Base-by-base conservation (phyloP, 2,329 filamentous ascomycete species). In the Ophiostoma australiae region DNA sequence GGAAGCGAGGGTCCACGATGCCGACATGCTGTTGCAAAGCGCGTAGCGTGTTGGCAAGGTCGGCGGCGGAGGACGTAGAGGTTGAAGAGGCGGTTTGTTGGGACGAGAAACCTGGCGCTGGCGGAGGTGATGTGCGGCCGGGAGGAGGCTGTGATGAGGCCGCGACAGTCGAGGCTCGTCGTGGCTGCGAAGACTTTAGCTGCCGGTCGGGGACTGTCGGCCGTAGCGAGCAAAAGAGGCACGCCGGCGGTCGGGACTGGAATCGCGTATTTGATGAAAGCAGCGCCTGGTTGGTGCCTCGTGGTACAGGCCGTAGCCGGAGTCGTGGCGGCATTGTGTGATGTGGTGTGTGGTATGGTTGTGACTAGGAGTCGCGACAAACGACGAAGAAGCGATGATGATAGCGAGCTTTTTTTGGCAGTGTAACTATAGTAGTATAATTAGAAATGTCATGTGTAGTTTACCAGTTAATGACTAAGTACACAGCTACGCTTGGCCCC, bases 1-100 rank as follows among this genome's bases (percentile, higher is more conserved):
- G 89, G 66, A 94, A 78, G 70, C 90, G 84, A 39, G 90, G 87
- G n/a, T 91, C 84, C 75, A 89, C 85, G 72, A 83, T 85, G 33
- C 86, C 84, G 1, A 88, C 87, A 68, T 86, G 81, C 69, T 85
- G 85, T 75, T 90, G 84, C 2, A 94, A 82, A 31, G 86, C 84
- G 1, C 83, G 78, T 0, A 94, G 81, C 2, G 86, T 82, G 63
- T 83, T 79, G 73, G 90, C 83, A 5, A 92, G 85, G 74, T 90
- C 85, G 33, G 70, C 27, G 23, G 37, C 11, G 37, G 8, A 27
- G 23, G n/a, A 31, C 5, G 35, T 44, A 33, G n/a, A 20, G 3
- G 37, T 17, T 6, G 63, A 66, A 15, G n/a, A 31, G 11, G 37
- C 7, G 2, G 23, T 23, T 48, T 41, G n/a, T 4, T 48, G 66